These are phyloP conservation scores for Citeromyces matritensis DNA, from an alignment of 805 yeast genomes.

Conservation along the genomic window DNA sequence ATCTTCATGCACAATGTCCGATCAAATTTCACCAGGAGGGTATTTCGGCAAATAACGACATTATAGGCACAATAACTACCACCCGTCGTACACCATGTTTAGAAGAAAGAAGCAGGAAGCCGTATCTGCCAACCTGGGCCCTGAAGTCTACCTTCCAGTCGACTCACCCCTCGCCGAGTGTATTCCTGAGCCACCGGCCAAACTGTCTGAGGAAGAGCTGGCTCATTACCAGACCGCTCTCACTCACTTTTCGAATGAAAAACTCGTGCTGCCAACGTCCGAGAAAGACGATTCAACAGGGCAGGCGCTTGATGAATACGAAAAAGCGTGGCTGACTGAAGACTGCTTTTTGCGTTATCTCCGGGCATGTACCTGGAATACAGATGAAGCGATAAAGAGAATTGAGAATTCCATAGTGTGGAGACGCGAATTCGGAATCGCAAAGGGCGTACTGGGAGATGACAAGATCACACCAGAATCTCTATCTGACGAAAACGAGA, in stretches of 20 bases:
- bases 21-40: too few species aligned
- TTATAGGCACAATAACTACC: too few species aligned
- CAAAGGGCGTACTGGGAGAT: conserved; percentile 24
- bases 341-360: conserved; percentile 74
- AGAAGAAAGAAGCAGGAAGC: background rate
- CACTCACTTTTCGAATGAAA: conserved; percentile 34
- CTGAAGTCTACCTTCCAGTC: conserved; percentile 27
- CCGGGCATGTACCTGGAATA: conserved; percentile 76
- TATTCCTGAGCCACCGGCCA: conserved; percentile 24
- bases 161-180: conserved; percentile 32
- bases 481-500: conserved; percentile 49
- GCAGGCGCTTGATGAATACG: conserved; percentile 20
- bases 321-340: conserved; percentile 70
- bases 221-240: conserved; percentile 38
- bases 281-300: conserved; percentile 21
- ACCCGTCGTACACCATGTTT: background rate
- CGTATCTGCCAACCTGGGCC: background rate
- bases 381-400: conserved; percentile 45
- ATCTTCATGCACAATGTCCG: too few species aligned
- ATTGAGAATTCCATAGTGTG: conserved; percentile 57
- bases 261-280: conserved; percentile 26
- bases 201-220: conserved; percentile 25
- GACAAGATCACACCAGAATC: conserved; percentile 24
- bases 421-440: conserved; percentile 71
- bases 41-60: too few species aligned